Percentiles rank a stretch among this genome's conserved stretches.
phyloP scores from a whole-genome alignment of 768 basidiomycete genomes.

The Hygrocybe punicea region DNA sequence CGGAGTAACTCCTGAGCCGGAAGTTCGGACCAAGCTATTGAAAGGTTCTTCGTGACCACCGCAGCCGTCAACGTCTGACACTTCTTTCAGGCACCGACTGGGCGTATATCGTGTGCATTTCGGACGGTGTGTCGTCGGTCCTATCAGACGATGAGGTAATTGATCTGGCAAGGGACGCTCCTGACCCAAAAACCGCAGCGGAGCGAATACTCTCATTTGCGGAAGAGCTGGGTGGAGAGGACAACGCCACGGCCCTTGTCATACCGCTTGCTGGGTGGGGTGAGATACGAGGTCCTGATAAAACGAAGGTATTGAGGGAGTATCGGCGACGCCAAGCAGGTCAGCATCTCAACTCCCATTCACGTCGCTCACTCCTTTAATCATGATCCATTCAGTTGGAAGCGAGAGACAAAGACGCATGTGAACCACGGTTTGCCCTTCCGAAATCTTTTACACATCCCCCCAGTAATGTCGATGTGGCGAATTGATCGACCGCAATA shows the following conservation, averaged over 20 bases:
- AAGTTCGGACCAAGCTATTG: constrained; percentile 71
- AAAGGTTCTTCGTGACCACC: constrained; percentile 47
- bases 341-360: constrained; percentile 25
- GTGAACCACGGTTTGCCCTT: constrained; percentile 34
- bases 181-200: constrained; percentile 77
- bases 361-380: background rate
- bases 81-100: constrained; percentile 62
- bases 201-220: constrained; percentile 79
- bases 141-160: constrained; percentile 93
- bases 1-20: constrained; percentile 91
- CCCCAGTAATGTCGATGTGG: background rate
- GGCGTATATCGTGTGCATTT: constrained; percentile 85
- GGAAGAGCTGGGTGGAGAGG: constrained; percentile 82
- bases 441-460: no score
- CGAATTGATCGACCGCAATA: no score
- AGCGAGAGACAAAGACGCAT: constrained; percentile 65
- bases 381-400: constrained; percentile 43
- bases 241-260: constrained; percentile 89
- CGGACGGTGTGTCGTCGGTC: constrained; percentile 89
- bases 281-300: constrained; percentile 71
- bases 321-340: constrained; percentile 69
- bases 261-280: constrained; percentile 94
- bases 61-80: background rate
- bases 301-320: constrained; percentile 77
- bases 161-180: constrained; percentile 74